Conservation (phyloP, 2,329 filamentous ascomycete species). For the Nigrospora sphaerica region DNA sequence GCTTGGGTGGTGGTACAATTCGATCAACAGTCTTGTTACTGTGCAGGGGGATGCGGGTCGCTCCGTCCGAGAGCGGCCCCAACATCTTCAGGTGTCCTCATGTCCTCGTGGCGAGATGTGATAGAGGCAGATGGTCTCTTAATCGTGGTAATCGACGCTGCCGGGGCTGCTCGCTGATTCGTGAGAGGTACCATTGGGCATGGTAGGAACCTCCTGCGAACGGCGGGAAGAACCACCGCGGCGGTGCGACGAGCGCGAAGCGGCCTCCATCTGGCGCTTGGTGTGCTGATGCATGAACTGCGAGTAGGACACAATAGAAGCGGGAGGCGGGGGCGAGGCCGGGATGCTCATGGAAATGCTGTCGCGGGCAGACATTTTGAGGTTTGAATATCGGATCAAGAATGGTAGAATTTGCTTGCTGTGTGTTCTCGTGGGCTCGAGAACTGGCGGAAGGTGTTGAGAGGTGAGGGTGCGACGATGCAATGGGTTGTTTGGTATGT, state of each 20-base stretch:
- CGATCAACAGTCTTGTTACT: too few relatives aligned
- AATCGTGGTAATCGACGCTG: constrained; percentile 18
- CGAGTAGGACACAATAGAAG: constrained; percentile 37
- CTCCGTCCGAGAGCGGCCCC: too few relatives aligned
- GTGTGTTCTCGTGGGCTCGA: too few relatives aligned
- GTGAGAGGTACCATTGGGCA: constrained; percentile 18
- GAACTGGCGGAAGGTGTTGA: too few relatives aligned
- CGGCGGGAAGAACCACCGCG: constrained; percentile 12
- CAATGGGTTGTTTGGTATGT: neutral
- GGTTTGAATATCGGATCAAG: neutral
- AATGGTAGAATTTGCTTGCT: neutral
- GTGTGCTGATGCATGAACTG: constrained; percentile 59
- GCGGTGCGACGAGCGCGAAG: constrained; percentile 35
- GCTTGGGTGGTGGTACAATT: too few relatives aligned
- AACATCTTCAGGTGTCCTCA: too few relatives aligned
- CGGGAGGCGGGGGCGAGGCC: constrained; percentile 17
- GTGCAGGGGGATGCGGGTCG: too few relatives aligned
- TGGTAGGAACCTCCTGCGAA: constrained; percentile 6
- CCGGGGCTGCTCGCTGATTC: constrained; percentile 9
- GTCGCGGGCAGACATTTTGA: constrained; percentile 17
- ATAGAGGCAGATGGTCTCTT: neutral
- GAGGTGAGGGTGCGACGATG: neutral
- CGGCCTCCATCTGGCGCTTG: constrained; percentile 56
- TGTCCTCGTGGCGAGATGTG: too few relatives aligned
- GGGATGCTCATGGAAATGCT: constrained; percentile 15